Evolutionary conservation across 2,329 filamentous ascomycete species (phyloP).

Genomic region (Cytospora chrysosperma): DNA sequence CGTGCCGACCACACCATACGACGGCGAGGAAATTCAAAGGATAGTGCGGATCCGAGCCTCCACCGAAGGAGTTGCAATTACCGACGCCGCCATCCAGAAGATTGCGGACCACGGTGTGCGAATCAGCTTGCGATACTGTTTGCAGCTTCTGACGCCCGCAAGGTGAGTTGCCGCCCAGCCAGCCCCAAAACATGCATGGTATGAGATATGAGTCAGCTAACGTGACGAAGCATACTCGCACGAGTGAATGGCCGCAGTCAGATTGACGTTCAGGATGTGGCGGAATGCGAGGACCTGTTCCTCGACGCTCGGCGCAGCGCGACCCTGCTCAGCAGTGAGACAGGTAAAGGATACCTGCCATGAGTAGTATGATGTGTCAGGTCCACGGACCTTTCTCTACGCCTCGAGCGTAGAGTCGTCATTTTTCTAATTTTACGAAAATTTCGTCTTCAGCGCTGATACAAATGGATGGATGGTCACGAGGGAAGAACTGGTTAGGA

Average conservation of each 20-base stretch:
- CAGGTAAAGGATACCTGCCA: slow-evolving; percentile 63
- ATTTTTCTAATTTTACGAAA: slow-evolving; percentile 31
- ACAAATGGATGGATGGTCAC: slow-evolving; percentile 25
- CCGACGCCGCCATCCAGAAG: slow-evolving; percentile 81
- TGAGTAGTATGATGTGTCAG: slow-evolving; percentile 50
- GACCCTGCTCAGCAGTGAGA: slow-evolving; percentile 62
- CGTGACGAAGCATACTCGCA: slow-evolving; percentile 70
- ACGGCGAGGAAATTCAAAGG: slow-evolving; percentile 82
- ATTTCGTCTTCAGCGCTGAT: slow-evolving; percentile 26
- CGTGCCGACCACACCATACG: slow-evolving; percentile 89
- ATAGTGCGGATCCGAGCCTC: slow-evolving; percentile 84
- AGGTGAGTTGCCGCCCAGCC: slow-evolving; percentile 49
- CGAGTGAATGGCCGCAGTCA: slow-evolving; percentile 76
- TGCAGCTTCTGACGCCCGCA: slow-evolving; percentile 86
- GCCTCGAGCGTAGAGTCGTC: slow-evolving; percentile 27
- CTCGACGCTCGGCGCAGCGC: slow-evolving; percentile 80
- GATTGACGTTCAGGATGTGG: slow-evolving; percentile 75
- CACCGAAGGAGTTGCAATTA: slow-evolving; percentile 77
- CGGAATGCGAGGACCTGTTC: slow-evolving; percentile 81
- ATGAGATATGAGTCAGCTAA: slow-evolving; percentile 36
- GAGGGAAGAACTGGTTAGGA: slow-evolving; percentile 27
- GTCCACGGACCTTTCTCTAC: slow-evolving; percentile 19
- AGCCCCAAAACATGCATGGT: slow-evolving; percentile 14
- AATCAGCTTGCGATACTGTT: slow-evolving; percentile 87
- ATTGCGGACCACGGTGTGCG: slow-evolving; percentile 83